Percentiles rank a stretch among this genome's conserved stretches.
Evolutionary conservation across 2,329 filamentous ascomycete species (phyloP).

Genomic region (Pseudopyrenochaeta lycopersici): DNA sequence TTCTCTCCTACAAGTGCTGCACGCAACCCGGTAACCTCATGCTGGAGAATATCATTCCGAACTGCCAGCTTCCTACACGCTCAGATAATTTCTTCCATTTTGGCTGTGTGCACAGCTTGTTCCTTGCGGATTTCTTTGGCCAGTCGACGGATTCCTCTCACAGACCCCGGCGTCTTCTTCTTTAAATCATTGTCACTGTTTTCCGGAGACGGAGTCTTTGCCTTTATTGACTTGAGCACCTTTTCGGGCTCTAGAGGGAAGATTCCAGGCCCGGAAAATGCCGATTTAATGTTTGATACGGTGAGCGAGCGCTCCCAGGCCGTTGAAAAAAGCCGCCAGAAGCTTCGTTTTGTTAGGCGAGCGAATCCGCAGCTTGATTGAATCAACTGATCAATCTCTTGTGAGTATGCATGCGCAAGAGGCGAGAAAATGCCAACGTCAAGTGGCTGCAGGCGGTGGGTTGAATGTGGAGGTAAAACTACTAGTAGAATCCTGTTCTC

Average conservation of each 20-base stretch:
- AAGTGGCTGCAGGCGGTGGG: slow-evolving; percentile 52
- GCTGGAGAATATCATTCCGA: background rate
- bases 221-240: too few relatives aligned
- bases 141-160: background rate
- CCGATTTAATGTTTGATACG: too few relatives aligned
- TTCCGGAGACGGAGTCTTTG: background rate
- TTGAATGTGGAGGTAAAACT: slow-evolving; percentile 49
- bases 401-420: slow-evolving; percentile 45
- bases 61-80: background rate
- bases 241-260: too few relatives aligned
- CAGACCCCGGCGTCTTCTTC: background rate
- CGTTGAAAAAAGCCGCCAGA: slow-evolving; percentile 7
- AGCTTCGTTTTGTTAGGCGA: slow-evolving; percentile 7
- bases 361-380: slow-evolving; percentile 5
- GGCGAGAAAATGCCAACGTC: slow-evolving; percentile 50
- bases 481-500: slow-evolving; percentile 17
- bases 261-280: too few relatives aligned
- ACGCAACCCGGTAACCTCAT: background rate
- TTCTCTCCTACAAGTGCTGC: slow-evolving; percentile 1
- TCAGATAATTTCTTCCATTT: background rate
- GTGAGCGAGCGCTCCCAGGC: background rate
- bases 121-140: slow-evolving; percentile 1
- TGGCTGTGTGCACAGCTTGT: background rate
- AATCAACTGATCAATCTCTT: slow-evolving; percentile 28
- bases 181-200: slow-evolving; percentile 1